Base-by-base conservation (phyloP, 1,284 basidiomycete genomes). In the Phellopilus nigrolimitatus region DNA sequence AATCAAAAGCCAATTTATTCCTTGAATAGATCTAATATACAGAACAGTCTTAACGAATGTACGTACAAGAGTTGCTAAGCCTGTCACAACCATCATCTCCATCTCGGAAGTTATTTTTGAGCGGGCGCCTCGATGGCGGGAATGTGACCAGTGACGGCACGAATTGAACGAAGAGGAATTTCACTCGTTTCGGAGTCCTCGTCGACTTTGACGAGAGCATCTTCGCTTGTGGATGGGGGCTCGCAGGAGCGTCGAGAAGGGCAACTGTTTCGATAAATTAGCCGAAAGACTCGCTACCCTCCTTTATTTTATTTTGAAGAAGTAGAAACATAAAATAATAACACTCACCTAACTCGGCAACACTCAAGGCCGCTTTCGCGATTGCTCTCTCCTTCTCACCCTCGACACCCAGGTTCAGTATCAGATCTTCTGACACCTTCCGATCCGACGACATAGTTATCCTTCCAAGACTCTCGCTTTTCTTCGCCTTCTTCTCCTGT, bases 321-420 rank as follows among this genome's bases (percentile, higher is more conserved):
- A n/a, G n/a, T n/a, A 33, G 27, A n/a, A 12, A 43, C 19, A 7
- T 43, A 25, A 3, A 22, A 43, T 33, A 17, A 25, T 34, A n/a
- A 31, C 28, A 72, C 79, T 60, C 55, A 91, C 91, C 79, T 33
- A 97, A 73, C 66, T 97, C 93, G 1, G 93, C 90, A 3, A 95
- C 82, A 36, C 83, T 93, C 57, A 97, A 69, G 7, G 93, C 93
- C 1, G 94, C 92, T 66, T 94, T 94, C 2, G 91, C 86, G 59
- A 95, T 82, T 9, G 82, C 80, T 4, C 91, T 74, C 62, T 95
- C 91, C 64, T 83, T 87, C 57, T 92, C 91, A 27, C 88, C 85
- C 61, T 88, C 85, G 22, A 71, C 64, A 37, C 79, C 78, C 13
- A 64, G 63, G 34, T 24, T 37, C 28, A 46, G 27, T n/a, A n/a